These are phyloP conservation scores for Saccharomycopsis vini DNA, from an alignment of 805 yeast species.

Conservation along the genomic window DNA sequence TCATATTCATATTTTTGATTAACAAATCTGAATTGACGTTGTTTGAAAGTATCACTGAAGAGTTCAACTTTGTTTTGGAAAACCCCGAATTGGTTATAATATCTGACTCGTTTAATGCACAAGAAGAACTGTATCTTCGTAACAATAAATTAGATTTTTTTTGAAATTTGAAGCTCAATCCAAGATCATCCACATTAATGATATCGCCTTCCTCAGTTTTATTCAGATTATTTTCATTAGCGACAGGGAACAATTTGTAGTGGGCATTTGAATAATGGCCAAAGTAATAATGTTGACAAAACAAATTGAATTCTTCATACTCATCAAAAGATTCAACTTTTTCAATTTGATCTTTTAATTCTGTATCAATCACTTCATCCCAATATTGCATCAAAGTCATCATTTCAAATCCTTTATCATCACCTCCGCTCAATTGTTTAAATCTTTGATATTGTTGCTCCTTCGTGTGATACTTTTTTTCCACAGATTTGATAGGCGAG, in stretches of 20 bases:
- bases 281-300: conserved; percentile 66
- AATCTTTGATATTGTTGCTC: conserved; percentile 45
- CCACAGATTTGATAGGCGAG: conserved; percentile 62
- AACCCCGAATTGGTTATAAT: conserved; percentile 34
- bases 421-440: conserved; percentile 27
- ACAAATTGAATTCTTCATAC: conserved; percentile 70
- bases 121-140: conserved; percentile 37
- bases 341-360: conserved; percentile 34
- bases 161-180: conserved; percentile 4
- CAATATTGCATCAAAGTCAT: conserved; percentile 52
- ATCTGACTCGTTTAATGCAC: conserved; percentile 18
- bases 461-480: conserved; percentile 40
- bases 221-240: background rate
- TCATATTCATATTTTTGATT: background rate
- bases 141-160: conserved; percentile 16
- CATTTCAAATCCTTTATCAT: conserved; percentile 36
- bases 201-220: too few relatives aligned
- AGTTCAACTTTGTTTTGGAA: conserved; percentile 27
- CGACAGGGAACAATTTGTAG: background rate
- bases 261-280: conserved; percentile 48
- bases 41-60: conserved; percentile 12
- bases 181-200: background rate
- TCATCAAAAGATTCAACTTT: conserved; percentile 68
- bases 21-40: background rate
- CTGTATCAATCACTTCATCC: conserved; percentile 35